These are phyloP conservation scores for Pseudonitzschia multiseries DNA, from an alignment of 108 stramenopile species.

Conservation along the genomic window DNA sequence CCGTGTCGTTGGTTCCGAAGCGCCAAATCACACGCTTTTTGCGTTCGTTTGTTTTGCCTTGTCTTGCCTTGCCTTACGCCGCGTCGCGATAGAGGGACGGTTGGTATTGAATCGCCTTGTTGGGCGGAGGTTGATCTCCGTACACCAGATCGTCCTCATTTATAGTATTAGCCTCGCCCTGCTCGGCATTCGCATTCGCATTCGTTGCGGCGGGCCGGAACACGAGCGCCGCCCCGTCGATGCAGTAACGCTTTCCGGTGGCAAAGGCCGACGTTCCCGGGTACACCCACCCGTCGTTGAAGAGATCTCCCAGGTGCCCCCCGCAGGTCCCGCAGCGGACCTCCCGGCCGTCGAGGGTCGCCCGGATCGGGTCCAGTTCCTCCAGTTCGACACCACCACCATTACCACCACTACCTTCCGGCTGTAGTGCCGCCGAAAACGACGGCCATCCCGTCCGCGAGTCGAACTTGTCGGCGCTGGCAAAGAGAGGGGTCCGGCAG, in stretches of 20 bases:
- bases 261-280: slow-evolving; percentile 63
- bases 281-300: slow-evolving; percentile 68
- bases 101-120: neutral
- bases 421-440: slow-evolving; percentile 49
- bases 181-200: too few species aligned
- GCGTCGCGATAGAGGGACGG: neutral
- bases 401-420: too few species aligned
- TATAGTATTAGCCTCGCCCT: too few species aligned
- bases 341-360: slow-evolving; percentile 71
- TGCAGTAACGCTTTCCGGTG: slow-evolving; percentile 70
- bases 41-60: neutral
- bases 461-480: slow-evolving; percentile 53
- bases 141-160: slow-evolving; percentile 3
- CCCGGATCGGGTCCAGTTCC: slow-evolving; percentile 54
- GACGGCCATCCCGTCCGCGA: slow-evolving; percentile 77
- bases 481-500: slow-evolving; percentile 58
- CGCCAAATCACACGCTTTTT: too few species aligned
- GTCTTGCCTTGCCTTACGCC: neutral
- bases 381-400: slow-evolving; percentile 71
- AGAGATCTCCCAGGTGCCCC: slow-evolving; percentile 72
- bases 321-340: slow-evolving; percentile 64
- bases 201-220: slow-evolving; percentile 46
- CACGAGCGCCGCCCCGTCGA: slow-evolving; percentile 71
- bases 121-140: slow-evolving; percentile 17
- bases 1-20: too few species aligned